Conservation (phyloP, 1,284 basidiomycete genomes). For the Cystobasidiaceae sp. region DNA sequence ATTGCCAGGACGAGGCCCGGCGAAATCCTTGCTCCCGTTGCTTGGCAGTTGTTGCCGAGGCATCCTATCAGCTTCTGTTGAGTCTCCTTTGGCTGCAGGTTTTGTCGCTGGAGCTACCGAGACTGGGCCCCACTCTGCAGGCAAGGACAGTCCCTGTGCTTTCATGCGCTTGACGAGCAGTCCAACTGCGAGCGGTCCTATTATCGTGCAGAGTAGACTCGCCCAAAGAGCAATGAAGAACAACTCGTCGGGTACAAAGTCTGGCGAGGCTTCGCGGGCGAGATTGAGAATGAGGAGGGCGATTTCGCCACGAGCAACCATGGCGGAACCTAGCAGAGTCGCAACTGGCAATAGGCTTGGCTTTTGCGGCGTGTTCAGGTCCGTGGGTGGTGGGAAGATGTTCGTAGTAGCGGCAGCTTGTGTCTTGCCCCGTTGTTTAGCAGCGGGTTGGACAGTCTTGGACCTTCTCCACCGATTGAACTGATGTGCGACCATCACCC, state of each 20-base stretch:
- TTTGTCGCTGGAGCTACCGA: not conserved
- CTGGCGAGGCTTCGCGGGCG: conserved; percentile 28
- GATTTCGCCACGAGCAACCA: conserved; percentile 56
- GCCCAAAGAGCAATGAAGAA: conserved; percentile 54
- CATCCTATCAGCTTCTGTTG: too few relatives aligned
- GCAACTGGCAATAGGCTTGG: conserved; percentile 33
- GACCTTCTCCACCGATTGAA: not conserved
- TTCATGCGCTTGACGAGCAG: conserved; percentile 45
- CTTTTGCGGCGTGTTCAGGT: not conserved
- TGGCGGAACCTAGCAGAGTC: conserved; percentile 50
- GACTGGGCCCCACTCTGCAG: conserved; percentile 17
- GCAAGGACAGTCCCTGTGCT: not conserved
- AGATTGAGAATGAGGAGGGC: conserved; percentile 47
- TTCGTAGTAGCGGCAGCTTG: not conserved
- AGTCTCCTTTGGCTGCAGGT: too few relatives aligned
- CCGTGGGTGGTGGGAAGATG: not conserved
- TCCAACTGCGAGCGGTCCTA: conserved; percentile 52
- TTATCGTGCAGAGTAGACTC: conserved; percentile 53
- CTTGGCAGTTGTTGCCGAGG: too few relatives aligned
- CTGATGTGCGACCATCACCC: not conserved
- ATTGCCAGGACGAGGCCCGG: too few relatives aligned
- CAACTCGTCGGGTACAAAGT: conserved; percentile 1
- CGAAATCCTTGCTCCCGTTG: too few relatives aligned
- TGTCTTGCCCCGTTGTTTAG: not conserved
- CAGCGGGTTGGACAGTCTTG: not conserved